Conservation (phyloP, 1,284 basidiomycete species). For the Ceratobasidium sp. region DNA sequence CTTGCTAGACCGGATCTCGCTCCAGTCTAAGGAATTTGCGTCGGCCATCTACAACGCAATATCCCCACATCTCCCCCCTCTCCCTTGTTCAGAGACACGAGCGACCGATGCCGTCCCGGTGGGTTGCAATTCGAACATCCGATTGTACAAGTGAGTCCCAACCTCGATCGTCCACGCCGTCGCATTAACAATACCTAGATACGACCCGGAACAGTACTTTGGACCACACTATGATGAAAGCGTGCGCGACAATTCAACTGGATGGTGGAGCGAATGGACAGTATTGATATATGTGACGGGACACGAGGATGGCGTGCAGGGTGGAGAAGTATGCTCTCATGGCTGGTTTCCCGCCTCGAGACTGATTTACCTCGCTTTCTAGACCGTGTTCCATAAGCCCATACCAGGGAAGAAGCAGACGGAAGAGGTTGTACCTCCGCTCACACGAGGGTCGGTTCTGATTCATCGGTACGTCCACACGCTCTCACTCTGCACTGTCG, state of each 20-base stretch:
- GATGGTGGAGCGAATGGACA: slow-evolving; percentile 74
- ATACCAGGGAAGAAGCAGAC: slow-evolving; percentile 58
- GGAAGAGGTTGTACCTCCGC: slow-evolving; percentile 66
- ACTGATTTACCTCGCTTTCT: background rate
- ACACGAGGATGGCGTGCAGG: slow-evolving; percentile 73
- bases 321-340: slow-evolving; percentile 67
- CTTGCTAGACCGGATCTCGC: slow-evolving; percentile 68
- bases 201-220: slow-evolving; percentile 72
- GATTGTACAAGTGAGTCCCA: slow-evolving; percentile 72
- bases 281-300: slow-evolving; percentile 81
- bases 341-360: background rate
- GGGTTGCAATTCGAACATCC: slow-evolving; percentile 74
- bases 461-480: slow-evolving; percentile 68
- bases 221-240: slow-evolving; percentile 81
- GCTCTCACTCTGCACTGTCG: background rate
- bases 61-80: slow-evolving; percentile 68
- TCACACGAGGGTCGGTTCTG: slow-evolving; percentile 74
- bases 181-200: slow-evolving; percentile 66
- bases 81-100: slow-evolving; percentile 59
- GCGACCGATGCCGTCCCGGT: slow-evolving; percentile 9
- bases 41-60: slow-evolving; percentile 64
- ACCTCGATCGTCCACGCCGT: too few species aligned
- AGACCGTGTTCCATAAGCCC: slow-evolving; percentile 79
- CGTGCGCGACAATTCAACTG: slow-evolving; percentile 58
- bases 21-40: slow-evolving; percentile 72